Conservation (phyloP, 2,329 filamentous ascomycete genomes). For the Arthrobotrys sphaeroides region DNA sequence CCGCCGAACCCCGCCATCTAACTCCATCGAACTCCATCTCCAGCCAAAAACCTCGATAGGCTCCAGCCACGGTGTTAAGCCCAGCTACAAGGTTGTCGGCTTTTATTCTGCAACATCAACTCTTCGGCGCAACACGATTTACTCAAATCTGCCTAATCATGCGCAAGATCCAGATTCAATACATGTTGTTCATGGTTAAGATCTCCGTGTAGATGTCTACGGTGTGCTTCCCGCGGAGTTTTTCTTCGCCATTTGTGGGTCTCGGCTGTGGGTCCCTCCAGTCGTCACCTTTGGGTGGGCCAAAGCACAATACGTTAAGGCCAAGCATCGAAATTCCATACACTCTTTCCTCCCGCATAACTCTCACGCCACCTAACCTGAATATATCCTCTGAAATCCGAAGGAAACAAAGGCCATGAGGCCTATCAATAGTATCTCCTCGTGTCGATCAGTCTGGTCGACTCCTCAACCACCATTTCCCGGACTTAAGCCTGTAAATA, state of each 20-base stretch:
- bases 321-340: neutral
- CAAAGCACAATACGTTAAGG: neutral
- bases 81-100: conserved; percentile 5
- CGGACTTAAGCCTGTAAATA: neutral
- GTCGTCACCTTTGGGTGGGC: neutral
- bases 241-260: neutral
- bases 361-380: neutral
- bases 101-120: conserved; percentile 39
- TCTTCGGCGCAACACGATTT: conserved; percentile 34
- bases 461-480: neutral
- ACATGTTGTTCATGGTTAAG: neutral
- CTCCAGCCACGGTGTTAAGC: conserved; percentile 40
- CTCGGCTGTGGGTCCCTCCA: neutral
- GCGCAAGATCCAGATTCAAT: neutral
- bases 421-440: neutral
- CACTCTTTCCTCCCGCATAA: neutral
- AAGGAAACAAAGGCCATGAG: neutral
- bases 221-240: neutral
- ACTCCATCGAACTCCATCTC: conserved; percentile 22
- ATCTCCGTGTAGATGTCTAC: neutral
- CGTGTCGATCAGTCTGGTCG: neutral
- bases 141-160: neutral
- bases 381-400: neutral
- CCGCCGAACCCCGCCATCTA: neutral
- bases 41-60: neutral